Evolutionary conservation across 257 asterid species (phyloP).

Genomic region (Sherardia arvensis): DNA sequence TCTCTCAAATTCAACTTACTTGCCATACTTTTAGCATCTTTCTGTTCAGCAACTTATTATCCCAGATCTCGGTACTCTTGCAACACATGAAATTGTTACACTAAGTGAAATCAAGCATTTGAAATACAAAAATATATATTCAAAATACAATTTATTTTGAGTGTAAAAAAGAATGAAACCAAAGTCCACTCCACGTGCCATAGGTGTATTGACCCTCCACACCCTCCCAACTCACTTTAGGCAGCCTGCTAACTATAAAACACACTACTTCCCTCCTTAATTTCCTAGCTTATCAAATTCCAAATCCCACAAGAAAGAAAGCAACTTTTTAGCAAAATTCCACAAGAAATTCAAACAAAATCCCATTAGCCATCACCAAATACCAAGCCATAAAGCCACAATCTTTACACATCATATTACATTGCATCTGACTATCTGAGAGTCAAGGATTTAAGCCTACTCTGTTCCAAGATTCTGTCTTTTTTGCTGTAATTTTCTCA

Average conservation of each 20-base stretch:
- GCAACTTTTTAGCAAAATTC: constrained; percentile 1
- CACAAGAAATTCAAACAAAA: neutral
- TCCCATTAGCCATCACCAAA: neutral
- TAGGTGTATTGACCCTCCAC: neutral
- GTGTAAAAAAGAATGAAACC: neutral
- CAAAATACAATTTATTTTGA: neutral
- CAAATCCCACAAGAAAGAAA: neutral
- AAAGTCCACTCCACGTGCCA: constrained; percentile 51
- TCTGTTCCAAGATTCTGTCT: constrained; percentile 4
- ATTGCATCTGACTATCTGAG: no score
- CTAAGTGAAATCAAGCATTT: no score
- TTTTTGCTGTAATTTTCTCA: neutral
- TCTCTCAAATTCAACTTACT: no score
- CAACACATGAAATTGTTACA: no score
- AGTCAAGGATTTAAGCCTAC: neutral
- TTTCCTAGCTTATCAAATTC: neutral
- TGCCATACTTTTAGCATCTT: no score
- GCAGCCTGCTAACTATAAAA: neutral
- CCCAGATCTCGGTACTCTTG: no score
- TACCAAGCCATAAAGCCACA: neutral
- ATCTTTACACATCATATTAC: neutral
- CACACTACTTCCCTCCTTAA: neutral
- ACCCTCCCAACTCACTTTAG: neutral
- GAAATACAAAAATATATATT: no score
- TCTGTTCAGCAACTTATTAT: no score